Conservation (phyloP, 2,329 filamentous ascomycete genomes). For the Colletotrichum filicis region DNA sequence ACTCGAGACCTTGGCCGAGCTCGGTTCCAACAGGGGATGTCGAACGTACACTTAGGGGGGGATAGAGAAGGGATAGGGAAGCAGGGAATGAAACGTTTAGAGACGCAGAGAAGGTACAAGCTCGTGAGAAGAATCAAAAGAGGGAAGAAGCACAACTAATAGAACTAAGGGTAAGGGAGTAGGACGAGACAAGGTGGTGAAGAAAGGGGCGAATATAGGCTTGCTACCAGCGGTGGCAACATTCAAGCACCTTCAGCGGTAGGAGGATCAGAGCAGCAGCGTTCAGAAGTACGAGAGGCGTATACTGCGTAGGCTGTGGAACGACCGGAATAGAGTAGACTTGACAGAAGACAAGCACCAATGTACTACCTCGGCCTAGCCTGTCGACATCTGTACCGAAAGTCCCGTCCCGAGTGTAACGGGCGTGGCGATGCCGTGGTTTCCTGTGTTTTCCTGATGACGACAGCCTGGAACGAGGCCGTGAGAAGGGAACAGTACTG, state of each 20-base stretch:
- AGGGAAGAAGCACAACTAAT: neutral
- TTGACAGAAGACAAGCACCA: neutral
- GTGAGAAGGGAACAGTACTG: neutral
- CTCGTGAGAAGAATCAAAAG: neutral
- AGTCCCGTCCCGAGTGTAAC: neutral
- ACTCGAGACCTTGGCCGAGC: neutral
- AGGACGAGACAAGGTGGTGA: constrained; percentile 1
- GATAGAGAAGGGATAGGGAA: neutral
- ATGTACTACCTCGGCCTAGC: neutral
- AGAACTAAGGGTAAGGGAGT: neutral
- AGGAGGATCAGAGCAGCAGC: neutral
- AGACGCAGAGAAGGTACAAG: neutral
- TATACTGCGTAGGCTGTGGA: neutral
- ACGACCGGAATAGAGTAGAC: constrained; percentile 2
- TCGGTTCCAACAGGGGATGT: neutral
- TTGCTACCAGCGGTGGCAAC: constrained; percentile 27
- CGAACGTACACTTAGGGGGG: neutral
- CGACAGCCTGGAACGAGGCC: neutral
- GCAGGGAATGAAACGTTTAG: neutral
- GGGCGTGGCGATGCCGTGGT: neutral
- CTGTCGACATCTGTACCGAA: neutral
- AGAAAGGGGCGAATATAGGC: neutral
- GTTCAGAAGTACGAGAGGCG: neutral
- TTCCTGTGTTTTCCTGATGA: neutral
- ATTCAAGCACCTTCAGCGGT: constrained; percentile 5